These are phyloP conservation scores for Lactifluus echinatus DNA, from an alignment of 768 basidiomycete genomes.

Conservation along the genomic window DNA sequence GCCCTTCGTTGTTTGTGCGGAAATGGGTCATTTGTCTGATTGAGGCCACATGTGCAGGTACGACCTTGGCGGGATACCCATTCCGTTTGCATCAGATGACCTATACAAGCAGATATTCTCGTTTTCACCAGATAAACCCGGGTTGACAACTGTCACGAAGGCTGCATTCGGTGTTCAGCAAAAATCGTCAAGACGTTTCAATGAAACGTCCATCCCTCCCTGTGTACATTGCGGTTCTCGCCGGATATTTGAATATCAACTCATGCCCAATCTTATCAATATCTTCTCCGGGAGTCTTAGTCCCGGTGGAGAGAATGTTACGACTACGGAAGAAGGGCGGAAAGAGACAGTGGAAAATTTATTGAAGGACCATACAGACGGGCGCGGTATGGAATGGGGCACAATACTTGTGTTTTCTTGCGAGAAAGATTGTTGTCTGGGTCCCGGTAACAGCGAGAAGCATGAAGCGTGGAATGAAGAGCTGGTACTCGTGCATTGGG, in stretches of 20 bases:
- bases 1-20: conserved; percentile 23
- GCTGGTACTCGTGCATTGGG: conserved; percentile 68
- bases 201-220: conserved; percentile 42
- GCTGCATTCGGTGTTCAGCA: conserved; percentile 49
- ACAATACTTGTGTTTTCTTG: conserved; percentile 88
- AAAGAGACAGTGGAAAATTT: conserved; percentile 49
- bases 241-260: conserved; percentile 85
- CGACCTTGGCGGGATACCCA: conserved; percentile 74
- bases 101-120: conserved; percentile 73
- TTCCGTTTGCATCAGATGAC: conserved; percentile 77
- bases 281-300: conserved; percentile 39
- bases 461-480: conserved; percentile 63
- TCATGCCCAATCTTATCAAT: conserved; percentile 92
- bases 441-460: conserved; percentile 32
- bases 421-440: conserved; percentile 61
- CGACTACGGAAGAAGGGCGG: conserved; percentile 55
- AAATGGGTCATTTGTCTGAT: background rate
- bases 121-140: conserved; percentile 31
- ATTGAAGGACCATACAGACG: conserved; percentile 40
- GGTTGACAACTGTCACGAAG: conserved; percentile 47
- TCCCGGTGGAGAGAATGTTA: conserved; percentile 25
- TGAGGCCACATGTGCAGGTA: conserved; percentile 44
- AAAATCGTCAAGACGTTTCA: conserved; percentile 42
- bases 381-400: conserved; percentile 88
- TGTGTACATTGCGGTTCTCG: conserved; percentile 61